phyloP scores from a whole-genome alignment of 2,329 filamentous ascomycete genomes.

The Calonectria ilicicola region DNA sequence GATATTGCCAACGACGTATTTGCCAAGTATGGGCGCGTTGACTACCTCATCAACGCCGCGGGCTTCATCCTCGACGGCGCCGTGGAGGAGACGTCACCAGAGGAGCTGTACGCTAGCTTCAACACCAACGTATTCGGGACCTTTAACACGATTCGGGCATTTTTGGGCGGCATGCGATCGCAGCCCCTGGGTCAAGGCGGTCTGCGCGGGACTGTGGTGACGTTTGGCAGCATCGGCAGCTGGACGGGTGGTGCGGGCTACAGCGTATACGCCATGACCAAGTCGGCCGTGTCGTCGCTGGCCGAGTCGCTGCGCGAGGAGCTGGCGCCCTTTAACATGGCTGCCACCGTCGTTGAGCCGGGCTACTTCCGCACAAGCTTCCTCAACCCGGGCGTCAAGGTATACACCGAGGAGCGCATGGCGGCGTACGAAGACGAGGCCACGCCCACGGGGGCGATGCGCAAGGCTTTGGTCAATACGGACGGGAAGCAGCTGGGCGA shows the following conservation, averaged over 20 bases:
- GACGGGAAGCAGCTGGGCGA: conserved; percentile 67
- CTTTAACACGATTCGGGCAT: conserved; percentile 60
- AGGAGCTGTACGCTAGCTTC: conserved; percentile 55
- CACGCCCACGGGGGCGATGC: conserved; percentile 43
- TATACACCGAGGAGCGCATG: conserved; percentile 43
- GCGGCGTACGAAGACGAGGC: conserved; percentile 47
- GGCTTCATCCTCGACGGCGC: conserved; percentile 58
- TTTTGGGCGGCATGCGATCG: conserved; percentile 60
- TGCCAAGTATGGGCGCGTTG: conserved; percentile 52
- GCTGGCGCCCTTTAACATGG: conserved; percentile 58
- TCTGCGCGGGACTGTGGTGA: conserved; percentile 50
- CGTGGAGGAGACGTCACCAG: conserved; percentile 52
- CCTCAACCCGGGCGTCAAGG: conserved; percentile 51
- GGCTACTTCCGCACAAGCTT: conserved; percentile 66
- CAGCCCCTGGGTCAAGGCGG: conserved; percentile 43
- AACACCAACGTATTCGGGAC: conserved; percentile 67
- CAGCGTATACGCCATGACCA: conserved; percentile 57
- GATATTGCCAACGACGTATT: conserved; percentile 49
- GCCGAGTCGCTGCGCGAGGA: conserved; percentile 58
- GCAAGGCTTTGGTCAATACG: conserved; percentile 46
- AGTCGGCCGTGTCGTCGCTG: conserved; percentile 59
- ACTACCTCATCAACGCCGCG: conserved; percentile 62
- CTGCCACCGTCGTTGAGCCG: conserved; percentile 58
- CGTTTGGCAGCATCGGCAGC: conserved; percentile 61
- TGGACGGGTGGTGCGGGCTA: conserved; percentile 53